Conservation (phyloP, 345 rosid species). For the Hevea brasiliensis region DNA sequence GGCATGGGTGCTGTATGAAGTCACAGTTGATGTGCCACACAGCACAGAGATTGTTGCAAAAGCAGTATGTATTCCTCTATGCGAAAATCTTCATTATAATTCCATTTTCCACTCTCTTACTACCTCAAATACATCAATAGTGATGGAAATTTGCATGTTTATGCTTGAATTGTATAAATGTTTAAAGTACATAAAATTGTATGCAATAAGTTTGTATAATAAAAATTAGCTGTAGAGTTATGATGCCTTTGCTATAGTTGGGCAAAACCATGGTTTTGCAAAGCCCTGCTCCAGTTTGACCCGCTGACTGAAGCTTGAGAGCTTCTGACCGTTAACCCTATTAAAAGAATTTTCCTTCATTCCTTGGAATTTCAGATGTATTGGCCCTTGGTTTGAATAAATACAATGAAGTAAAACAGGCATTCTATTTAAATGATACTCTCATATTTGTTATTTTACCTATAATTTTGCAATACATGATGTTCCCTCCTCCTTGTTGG, state of each 20-base stretch:
- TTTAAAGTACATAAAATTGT: not conserved
- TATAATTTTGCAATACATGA: not conserved
- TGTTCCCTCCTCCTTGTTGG: slow-evolving; percentile 8
- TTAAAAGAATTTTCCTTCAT: not conserved
- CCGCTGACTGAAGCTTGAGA: not conserved
- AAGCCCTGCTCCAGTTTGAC: not conserved
- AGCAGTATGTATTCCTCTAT: slow-evolving; percentile 55
- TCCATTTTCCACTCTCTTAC: not conserved
- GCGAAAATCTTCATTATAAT: not conserved
- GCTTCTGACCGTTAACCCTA: not conserved
- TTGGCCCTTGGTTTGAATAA: not conserved
- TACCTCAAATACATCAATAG: not conserved
- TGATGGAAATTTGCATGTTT: not conserved
- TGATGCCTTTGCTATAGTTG: not conserved
- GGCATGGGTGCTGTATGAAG: slow-evolving; percentile 96
- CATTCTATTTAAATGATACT: not conserved
- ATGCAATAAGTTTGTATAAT: not conserved
- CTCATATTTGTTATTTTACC: not conserved
- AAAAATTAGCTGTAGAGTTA: not conserved
- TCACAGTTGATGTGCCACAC: slow-evolving; percentile 52
- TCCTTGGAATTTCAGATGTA: not conserved
- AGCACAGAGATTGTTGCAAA: slow-evolving; percentile 72
- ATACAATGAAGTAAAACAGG: not conserved
- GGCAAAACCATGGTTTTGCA: not conserved
- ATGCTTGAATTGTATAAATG: not conserved